Evolutionary conservation across 2,329 filamentous ascomycete genomes (phyloP).

Genomic region (Verticillium longisporum): DNA sequence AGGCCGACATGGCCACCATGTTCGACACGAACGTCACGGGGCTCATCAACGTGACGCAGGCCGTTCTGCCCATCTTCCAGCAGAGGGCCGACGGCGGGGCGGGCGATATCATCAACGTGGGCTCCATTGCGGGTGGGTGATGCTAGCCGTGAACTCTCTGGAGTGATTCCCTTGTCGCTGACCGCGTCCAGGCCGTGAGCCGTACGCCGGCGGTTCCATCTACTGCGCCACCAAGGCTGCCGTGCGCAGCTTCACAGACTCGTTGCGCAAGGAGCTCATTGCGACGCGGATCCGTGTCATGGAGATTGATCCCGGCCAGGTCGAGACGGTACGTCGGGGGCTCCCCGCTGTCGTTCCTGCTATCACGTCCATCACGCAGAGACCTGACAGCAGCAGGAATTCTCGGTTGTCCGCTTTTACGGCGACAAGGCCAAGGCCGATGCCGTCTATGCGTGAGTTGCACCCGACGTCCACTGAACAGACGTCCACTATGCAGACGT

Average conservation of each 20-base stretch:
- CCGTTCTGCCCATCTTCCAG: slow-evolving; percentile 76
- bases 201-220: slow-evolving; percentile 79
- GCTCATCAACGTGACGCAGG: slow-evolving; percentile 94
- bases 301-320: slow-evolving; percentile 84
- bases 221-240: slow-evolving; percentile 94
- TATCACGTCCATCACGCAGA: neutral
- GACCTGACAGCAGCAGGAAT: slow-evolving; percentile 51
- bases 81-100: slow-evolving; percentile 65
- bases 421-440: slow-evolving; percentile 87
- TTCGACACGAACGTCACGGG: slow-evolving; percentile 91
- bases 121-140: slow-evolving; percentile 68
- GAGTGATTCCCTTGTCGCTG: no score
- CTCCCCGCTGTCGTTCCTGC: no score
- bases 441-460: slow-evolving; percentile 72
- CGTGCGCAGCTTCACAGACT: slow-evolving; percentile 76
- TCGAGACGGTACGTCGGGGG: slow-evolving; percentile 65
- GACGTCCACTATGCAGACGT: no score
- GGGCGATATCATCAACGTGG: slow-evolving; percentile 93
- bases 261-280: slow-evolving; percentile 76
- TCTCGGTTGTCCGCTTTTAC: slow-evolving; percentile 80
- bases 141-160: no score
- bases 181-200: slow-evolving; percentile 54
- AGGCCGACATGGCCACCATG: slow-evolving; percentile 81
- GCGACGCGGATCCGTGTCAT: slow-evolving; percentile 76
- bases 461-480: no score